A percentile compares a stretch with the other conserved stretches of the same genome.
phyloP scores from a whole-genome alignment of 345 rosid species.

The Cardamine chenopodiifolia region DNA sequence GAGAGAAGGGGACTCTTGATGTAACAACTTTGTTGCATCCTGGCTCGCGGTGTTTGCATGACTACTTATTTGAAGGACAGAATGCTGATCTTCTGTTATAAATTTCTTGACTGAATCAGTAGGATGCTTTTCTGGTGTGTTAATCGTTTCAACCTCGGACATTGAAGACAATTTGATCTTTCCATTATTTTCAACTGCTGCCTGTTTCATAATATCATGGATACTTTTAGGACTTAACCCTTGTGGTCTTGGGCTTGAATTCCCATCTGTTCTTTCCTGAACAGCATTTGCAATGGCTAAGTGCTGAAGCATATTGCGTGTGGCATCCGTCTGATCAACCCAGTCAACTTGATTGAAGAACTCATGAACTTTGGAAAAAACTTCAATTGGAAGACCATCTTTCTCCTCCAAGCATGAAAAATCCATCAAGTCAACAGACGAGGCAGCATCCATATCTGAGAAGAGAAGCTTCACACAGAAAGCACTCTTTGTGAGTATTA shows the following conservation, averaged over 20 bases:
- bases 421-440: slow-evolving; percentile 64
- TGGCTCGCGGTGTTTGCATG: slow-evolving; percentile 31
- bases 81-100: slow-evolving; percentile 35
- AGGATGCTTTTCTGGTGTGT: slow-evolving; percentile 40
- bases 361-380: slow-evolving; percentile 90
- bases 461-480: slow-evolving; percentile 76
- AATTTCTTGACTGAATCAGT: slow-evolving; percentile 30
- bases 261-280: slow-evolving; percentile 52
- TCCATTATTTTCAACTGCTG: slow-evolving; percentile 41
- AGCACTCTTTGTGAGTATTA: slow-evolving; percentile 39
- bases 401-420: slow-evolving; percentile 73
- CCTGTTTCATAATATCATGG: slow-evolving; percentile 47
- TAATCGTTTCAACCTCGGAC: slow-evolving; percentile 43
- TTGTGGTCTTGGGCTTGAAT: slow-evolving; percentile 48
- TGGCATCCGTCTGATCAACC: slow-evolving; percentile 74
- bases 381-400: slow-evolving; percentile 88
- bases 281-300: slow-evolving; percentile 56
- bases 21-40: slow-evolving; percentile 34
- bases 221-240: slow-evolving; percentile 47
- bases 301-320: slow-evolving; percentile 76
- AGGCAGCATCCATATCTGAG: slow-evolving; percentile 89
- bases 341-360: slow-evolving; percentile 84
- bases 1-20: slow-evolving; percentile 40
- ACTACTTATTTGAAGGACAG: slow-evolving; percentile 32
- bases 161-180: slow-evolving; percentile 43